Evolutionary conservation across 306 rosid genomes (phyloP).

Genomic region (Corylus avellana): DNA sequence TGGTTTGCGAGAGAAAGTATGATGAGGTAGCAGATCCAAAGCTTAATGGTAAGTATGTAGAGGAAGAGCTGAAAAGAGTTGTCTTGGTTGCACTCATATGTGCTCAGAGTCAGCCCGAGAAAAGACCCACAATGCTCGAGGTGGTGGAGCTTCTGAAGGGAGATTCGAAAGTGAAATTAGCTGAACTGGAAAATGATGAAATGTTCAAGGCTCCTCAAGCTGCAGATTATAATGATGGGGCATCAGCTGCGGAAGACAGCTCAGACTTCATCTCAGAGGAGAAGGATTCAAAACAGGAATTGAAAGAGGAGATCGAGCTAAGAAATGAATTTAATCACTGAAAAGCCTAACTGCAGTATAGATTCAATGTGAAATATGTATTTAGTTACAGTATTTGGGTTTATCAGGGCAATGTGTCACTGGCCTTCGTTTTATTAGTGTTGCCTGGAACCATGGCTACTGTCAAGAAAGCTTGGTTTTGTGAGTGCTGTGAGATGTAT

Average conservation of each 20-base stretch:
- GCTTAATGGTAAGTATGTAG: slow-evolving; percentile 73
- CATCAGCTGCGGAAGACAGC: slow-evolving; percentile 57
- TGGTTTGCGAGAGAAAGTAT: slow-evolving; percentile 65
- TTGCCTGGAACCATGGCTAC: slow-evolving; percentile 15
- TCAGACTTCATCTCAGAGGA: slow-evolving; percentile 75
- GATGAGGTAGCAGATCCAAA: slow-evolving; percentile 75
- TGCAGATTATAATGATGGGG: slow-evolving; percentile 38
- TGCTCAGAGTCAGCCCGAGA: slow-evolving; percentile 68
- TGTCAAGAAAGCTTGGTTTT: slow-evolving; percentile 10
- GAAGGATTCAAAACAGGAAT: slow-evolving; percentile 48
- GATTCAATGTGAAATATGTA: neutral
- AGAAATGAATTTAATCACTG: slow-evolving; percentile 23
- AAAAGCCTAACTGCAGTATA: neutral
- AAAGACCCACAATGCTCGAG: slow-evolving; percentile 77
- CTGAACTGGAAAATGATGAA: slow-evolving; percentile 63
- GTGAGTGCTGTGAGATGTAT: slow-evolving; percentile 23
- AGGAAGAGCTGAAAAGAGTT: slow-evolving; percentile 81
- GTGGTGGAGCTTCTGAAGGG: slow-evolving; percentile 82
- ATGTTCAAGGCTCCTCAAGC: slow-evolving; percentile 50
- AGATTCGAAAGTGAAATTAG: slow-evolving; percentile 64
- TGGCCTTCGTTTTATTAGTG: slow-evolving; percentile 34
- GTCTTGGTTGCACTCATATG: slow-evolving; percentile 67
- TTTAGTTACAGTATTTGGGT: slow-evolving; percentile 8
- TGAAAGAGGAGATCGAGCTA: slow-evolving; percentile 38
- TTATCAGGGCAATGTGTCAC: slow-evolving; percentile 20